These are phyloP conservation scores for Sistotremastrum suecicum DNA, from an alignment of 768 basidiomycete species.

Conservation along the genomic window DNA sequence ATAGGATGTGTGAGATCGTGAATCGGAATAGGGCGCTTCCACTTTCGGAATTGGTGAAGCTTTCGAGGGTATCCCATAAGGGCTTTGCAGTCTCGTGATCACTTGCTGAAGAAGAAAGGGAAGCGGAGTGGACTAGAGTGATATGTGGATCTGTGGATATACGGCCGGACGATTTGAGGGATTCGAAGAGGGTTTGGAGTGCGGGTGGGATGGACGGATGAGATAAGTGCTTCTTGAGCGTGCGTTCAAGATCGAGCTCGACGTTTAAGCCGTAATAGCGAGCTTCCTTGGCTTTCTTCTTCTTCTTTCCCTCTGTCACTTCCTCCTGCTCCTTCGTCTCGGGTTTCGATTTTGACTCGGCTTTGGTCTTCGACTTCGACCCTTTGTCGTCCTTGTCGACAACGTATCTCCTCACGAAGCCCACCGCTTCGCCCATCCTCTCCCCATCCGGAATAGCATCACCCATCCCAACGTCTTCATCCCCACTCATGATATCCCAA, in stretches of 20 bases:
- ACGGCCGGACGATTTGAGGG: constrained; percentile 29
- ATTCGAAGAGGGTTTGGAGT: constrained; percentile 22
- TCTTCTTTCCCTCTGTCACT: constrained; percentile 19
- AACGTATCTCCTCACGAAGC: constrained; percentile 26
- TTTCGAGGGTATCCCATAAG: too few species aligned
- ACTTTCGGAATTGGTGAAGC: too few species aligned
- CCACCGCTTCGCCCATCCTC: constrained; percentile 36
- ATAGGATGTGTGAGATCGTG: constrained; percentile 47
- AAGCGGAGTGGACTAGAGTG: constrained; percentile 62
- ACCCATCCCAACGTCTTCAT: constrained; percentile 4
- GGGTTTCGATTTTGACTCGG: not conserved
- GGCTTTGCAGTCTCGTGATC: too few species aligned
- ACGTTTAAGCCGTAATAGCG: constrained; percentile 73
- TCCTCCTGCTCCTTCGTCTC: constrained; percentile 15
- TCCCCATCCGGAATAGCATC: constrained; percentile 31
- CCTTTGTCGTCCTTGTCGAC: constrained; percentile 17
- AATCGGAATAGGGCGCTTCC: constrained; percentile 33
- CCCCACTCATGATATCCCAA: constrained; percentile 37
- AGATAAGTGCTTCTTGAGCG: constrained; percentile 31
- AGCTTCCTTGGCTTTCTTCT: constrained; percentile 19
- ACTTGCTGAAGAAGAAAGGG: too few species aligned
- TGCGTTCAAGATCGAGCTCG: constrained; percentile 45
- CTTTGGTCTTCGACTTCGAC: not conserved
- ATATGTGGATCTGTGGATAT: constrained; percentile 61
- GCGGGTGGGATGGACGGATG: constrained; percentile 17